Evolutionary conservation across 805 yeast genomes (phyloP).

Genomic region (Candida manassasensis): DNA sequence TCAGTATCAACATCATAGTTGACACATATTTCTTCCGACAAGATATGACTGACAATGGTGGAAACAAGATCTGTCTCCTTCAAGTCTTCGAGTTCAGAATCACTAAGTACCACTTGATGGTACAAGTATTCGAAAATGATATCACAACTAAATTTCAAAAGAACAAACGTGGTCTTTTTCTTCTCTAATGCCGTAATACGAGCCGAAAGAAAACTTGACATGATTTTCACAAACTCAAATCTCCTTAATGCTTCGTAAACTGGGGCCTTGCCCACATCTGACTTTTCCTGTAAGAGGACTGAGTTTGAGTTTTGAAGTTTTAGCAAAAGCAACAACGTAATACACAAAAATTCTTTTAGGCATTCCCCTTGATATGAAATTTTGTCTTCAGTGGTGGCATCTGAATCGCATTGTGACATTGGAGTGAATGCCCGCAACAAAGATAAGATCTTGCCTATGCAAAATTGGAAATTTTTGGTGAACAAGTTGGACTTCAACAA

Average conservation of each 20-base stretch:
- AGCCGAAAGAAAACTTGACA: slow-evolving; percentile 25
- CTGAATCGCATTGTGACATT: slow-evolving; percentile 6
- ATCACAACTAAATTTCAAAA: slow-evolving; percentile 37
- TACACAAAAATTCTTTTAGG: slow-evolving; percentile 33
- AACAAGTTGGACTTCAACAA: slow-evolving; percentile 35
- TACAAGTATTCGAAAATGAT: slow-evolving; percentile 38
- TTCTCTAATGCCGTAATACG: slow-evolving; percentile 18
- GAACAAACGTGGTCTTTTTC: slow-evolving; percentile 23
- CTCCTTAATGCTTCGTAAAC: slow-evolving; percentile 19
- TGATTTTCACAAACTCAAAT: slow-evolving; percentile 23
- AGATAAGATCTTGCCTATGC: slow-evolving; percentile 36
- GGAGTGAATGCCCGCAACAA: slow-evolving; percentile 24
- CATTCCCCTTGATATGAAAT: slow-evolving; percentile 16
- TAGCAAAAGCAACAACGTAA: slow-evolving; percentile 27
- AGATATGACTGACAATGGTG: slow-evolving; percentile 24
- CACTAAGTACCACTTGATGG: slow-evolving; percentile 29
- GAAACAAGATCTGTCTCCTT: slow-evolving; percentile 25
- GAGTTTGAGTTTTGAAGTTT: slow-evolving; percentile 22
- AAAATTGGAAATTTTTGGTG: slow-evolving; percentile 29
- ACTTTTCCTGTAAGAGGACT: neutral
- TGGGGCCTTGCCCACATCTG: slow-evolving; percentile 12
- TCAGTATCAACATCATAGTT: slow-evolving; percentile 31
- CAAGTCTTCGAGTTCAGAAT: slow-evolving; percentile 28
- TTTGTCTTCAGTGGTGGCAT: slow-evolving; percentile 4
- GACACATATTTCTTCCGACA: slow-evolving; percentile 30